phyloP scores from a whole-genome alignment of 2,329 filamentous ascomycete genomes.

The Teratosphaeria destructans region DNA sequence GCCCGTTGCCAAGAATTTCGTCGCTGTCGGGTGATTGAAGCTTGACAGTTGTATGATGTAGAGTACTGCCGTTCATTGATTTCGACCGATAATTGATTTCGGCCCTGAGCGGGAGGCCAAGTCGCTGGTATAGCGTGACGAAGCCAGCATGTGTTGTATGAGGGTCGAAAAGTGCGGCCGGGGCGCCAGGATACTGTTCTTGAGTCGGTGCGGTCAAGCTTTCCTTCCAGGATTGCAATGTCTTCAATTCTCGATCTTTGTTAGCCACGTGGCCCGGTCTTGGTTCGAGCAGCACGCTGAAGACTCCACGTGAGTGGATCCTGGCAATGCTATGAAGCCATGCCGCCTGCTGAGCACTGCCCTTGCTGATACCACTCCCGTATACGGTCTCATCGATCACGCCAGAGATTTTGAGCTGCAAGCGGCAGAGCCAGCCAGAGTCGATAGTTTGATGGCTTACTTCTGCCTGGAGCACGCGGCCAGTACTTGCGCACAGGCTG shows the following conservation, averaged over 20 bases:
- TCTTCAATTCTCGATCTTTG: background rate
- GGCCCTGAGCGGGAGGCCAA: constrained; percentile 1
- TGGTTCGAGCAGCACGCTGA: background rate
- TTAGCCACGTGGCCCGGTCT: background rate
- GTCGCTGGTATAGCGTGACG: background rate
- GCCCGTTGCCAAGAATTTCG: constrained; percentile 4
- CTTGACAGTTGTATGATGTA: background rate
- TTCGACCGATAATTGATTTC: constrained; percentile 4
- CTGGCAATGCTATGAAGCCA: constrained; percentile 9
- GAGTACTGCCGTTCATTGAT: background rate
- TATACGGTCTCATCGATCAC: background rate
- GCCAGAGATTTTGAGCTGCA: background rate
- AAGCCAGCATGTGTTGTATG: background rate
- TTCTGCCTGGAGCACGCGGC: background rate
- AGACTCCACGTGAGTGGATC: constrained; percentile 7
- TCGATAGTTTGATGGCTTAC: background rate
- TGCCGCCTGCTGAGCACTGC: constrained; percentile 7
- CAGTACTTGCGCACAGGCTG: background rate
- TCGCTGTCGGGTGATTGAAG: constrained; percentile 4
- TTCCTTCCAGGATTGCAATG: constrained; percentile 1
- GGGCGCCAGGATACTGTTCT: constrained; percentile 10
- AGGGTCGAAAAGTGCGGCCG: constrained; percentile 7
- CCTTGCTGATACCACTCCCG: constrained; percentile 5
- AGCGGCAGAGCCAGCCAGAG: background rate
- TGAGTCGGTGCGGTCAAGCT: constrained; percentile 6